Evolutionary conservation across 108 stramenopile genomes (phyloP), one percentile per base, ranked within the genome.

Genomic region (Mediolabrus comicus): DNA sequence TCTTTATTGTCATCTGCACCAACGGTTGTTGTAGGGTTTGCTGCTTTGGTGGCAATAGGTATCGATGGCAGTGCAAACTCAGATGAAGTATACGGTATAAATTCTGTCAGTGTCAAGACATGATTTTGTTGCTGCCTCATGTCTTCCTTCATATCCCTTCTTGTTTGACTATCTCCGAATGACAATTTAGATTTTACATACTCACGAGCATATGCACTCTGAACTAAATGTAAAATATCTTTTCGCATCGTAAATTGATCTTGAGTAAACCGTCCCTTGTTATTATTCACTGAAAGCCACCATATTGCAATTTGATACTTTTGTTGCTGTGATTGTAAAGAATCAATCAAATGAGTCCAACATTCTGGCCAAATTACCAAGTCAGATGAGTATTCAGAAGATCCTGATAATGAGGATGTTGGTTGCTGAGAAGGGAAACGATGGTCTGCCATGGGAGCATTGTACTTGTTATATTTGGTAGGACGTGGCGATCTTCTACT

Each of bases 271-370:
- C 53, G 28, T 27, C 74, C 69, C 7, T 65, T 62, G 61, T 84
- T 84, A 35, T 84, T 84, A 56, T 84, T 69, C 19, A 84, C 84
- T 39, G 73, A 75, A 0, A 84, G 69, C 84, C 84, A 84, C 84
- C 84, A 84, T 43, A 84, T 84, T 13, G 81, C 80, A 14, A 39
- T 33, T 62, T 76, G 83, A 61, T 79, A 67, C 25, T 57, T 59
- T 19, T 25, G 12, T 8, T 38, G 3, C 17, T 33, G 13, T 53
- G 46, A 62, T 46, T 64, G 71, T 26, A 77, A 55, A 11, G 65
- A 61, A 67, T 82, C 76, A 1, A 82, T 77, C 3, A 77, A 65
- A 57, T 75, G 68, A 13, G 84, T 84, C 84, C 84, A 84, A 67
- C 77, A 79, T 49, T 84, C 84, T 6, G 84, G 84, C 81, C 81